Conservation (phyloP, 441 rosid species). For the Euphorbia corollata region DNA sequence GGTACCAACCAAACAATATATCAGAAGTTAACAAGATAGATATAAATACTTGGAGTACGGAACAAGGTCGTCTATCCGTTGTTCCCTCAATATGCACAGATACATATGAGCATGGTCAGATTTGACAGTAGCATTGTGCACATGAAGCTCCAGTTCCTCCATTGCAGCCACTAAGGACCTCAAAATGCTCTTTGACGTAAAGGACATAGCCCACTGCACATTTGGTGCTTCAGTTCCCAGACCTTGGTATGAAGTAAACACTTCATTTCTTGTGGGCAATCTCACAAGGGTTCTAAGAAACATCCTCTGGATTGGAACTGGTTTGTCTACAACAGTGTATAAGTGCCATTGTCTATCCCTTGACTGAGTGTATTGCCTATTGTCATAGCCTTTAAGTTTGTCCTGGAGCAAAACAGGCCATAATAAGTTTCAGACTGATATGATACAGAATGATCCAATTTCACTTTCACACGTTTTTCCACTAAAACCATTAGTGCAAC, state of each 20-base stretch:
- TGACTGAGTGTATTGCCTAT: slow-evolving; percentile 70
- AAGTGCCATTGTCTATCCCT: slow-evolving; percentile 96
- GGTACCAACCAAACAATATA: slow-evolving; percentile 14
- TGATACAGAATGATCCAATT: background rate
- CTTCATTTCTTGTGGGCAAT: slow-evolving; percentile 68
- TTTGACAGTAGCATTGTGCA: slow-evolving; percentile 74
- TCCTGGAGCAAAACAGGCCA: slow-evolving; percentile 48
- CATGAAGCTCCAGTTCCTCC: slow-evolving; percentile 97
- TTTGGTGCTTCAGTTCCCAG: slow-evolving; percentile 38
- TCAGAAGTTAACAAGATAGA: slow-evolving; percentile 14
- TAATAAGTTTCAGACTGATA: slow-evolving; percentile 19
- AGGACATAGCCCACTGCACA: slow-evolving; percentile 48
- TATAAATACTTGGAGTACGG: slow-evolving; percentile 65
- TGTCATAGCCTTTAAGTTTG: slow-evolving; percentile 80
- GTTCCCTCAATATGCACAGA: slow-evolving; percentile 83
- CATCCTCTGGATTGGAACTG: slow-evolving; percentile 77
- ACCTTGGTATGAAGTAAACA: slow-evolving; percentile 57
- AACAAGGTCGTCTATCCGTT: slow-evolving; percentile 81
- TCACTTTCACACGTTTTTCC: background rate
- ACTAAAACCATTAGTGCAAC: background rate
- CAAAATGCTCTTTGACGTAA: slow-evolving; percentile 76
- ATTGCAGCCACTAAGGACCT: slow-evolving; percentile 86
- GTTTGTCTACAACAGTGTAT: slow-evolving; percentile 82
- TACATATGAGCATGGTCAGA: slow-evolving; percentile 96
- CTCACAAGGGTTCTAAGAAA: slow-evolving; percentile 94